Conservation (phyloP, 2,329 filamentous ascomycete species). For the Diplodia scrobiculata region DNA sequence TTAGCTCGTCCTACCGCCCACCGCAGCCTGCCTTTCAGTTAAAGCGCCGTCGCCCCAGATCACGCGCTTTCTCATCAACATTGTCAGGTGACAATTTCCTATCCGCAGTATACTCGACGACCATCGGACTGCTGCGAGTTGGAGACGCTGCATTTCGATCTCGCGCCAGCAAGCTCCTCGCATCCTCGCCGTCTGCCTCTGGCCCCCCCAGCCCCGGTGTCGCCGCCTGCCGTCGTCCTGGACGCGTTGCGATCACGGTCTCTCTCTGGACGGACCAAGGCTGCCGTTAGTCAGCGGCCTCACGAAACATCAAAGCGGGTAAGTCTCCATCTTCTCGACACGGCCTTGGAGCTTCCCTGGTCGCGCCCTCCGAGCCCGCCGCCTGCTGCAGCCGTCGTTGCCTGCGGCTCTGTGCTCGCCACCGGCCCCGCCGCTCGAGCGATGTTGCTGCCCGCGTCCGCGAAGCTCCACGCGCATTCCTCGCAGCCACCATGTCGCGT, state of each 20-base stretch:
- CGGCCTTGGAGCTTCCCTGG: constrained; percentile 15
- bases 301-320: constrained; percentile 28
- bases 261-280: constrained; percentile 23
- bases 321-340: constrained; percentile 26
- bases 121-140: constrained; percentile 14
- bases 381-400: background rate
- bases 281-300: constrained; percentile 26
- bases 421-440: constrained; percentile 1
- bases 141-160: constrained; percentile 9
- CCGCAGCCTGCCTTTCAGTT: constrained; percentile 5
- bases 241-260: constrained; percentile 21
- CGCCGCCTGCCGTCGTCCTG: background rate
- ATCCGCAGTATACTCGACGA: constrained; percentile 1
- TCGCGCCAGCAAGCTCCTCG: background rate
- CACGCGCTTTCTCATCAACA: background rate
- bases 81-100: constrained; percentile 7
- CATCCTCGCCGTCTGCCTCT: background rate
- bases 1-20: constrained; percentile 10
- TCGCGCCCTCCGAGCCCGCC: constrained; percentile 1
- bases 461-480: constrained; percentile 26
- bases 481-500: constrained; percentile 19
- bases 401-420: background rate
- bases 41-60: constrained; percentile 8
- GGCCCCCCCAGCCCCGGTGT: background rate
- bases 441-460: constrained; percentile 1